Evolutionary conservation across 352 stramenopile genomes (phyloP).

Genomic region (Pythium phragmiticola): DNA sequence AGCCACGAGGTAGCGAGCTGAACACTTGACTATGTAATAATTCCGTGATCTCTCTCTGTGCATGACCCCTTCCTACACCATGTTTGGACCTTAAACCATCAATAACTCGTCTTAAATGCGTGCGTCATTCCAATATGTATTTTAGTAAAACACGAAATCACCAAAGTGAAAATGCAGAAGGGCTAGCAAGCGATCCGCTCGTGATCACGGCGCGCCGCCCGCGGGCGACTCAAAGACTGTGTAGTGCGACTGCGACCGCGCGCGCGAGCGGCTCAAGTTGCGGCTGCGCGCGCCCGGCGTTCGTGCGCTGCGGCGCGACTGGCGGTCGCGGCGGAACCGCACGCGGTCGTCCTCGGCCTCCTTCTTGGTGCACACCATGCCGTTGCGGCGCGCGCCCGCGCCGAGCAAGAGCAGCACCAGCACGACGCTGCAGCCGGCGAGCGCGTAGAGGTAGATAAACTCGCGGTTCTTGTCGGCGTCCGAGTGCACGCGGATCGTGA

Average conservation of each 20-base stretch:
- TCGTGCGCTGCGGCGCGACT: constrained; percentile 31
- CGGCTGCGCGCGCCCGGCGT: constrained; percentile 33
- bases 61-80: background rate
- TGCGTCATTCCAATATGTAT: too few relatives aligned
- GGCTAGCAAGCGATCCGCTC: background rate
- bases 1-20: constrained; percentile 4
- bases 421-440: constrained; percentile 25
- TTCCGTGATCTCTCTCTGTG: constrained; percentile 3
- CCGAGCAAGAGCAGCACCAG: constrained; percentile 31
- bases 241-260: constrained; percentile 29
- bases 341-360: constrained; percentile 29
- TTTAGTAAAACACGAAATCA: too few relatives aligned
- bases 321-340: constrained; percentile 25
- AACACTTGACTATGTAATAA: background rate
- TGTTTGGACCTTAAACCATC: too few relatives aligned
- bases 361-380: constrained; percentile 33
- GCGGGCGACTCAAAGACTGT: constrained; percentile 27
- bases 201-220: constrained; percentile 11
- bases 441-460: constrained; percentile 36
- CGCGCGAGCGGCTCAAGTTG: constrained; percentile 29
- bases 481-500: constrained; percentile 25
- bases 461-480: constrained; percentile 18
- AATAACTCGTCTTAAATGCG: too few relatives aligned
- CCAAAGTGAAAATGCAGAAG: background rate
- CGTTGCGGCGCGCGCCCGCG: constrained; percentile 23